Conservation (phyloP, 1,139 yeast species). For the Arxiozyma slooffiae region DNA sequence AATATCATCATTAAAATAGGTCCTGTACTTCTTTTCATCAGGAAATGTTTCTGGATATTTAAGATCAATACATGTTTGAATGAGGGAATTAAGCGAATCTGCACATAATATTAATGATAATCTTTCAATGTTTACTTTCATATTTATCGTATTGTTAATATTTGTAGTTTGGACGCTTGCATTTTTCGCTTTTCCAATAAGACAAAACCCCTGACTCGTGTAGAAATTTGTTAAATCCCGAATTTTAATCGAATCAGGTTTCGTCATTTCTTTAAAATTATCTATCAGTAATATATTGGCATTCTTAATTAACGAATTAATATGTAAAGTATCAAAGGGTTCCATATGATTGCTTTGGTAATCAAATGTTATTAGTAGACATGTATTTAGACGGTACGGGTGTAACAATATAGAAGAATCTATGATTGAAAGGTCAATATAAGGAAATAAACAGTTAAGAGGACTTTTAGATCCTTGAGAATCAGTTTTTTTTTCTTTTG, state of each 20-base stretch:
- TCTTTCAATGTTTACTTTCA: conserved; percentile 43
- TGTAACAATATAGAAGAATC: conserved; percentile 49
- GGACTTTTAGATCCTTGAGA: background rate
- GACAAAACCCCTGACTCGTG: conserved; percentile 19
- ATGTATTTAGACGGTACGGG: conserved; percentile 52
- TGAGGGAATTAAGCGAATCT: conserved; percentile 66
- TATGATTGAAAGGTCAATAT: conserved; percentile 38
- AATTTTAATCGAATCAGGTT: conserved; percentile 18
- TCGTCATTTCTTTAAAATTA: conserved; percentile 33
- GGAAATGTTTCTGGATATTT: conserved; percentile 54
- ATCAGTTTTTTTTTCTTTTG: background rate
- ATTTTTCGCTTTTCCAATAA: conserved; percentile 18
- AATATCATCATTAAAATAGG: conserved; percentile 32
- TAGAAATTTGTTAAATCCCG: conserved; percentile 11
- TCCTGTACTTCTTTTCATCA: conserved; percentile 47
- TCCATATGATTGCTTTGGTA: conserved; percentile 9
- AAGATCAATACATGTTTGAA: conserved; percentile 60
- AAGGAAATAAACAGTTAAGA: background rate
- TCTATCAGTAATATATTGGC: conserved; percentile 47
- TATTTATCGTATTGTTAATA: conserved; percentile 27
- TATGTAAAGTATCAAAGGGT: conserved; percentile 11
- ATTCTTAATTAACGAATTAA: conserved; percentile 40
- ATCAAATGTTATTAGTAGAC: conserved; percentile 44
- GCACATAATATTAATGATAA: conserved; percentile 61
- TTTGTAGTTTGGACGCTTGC: conserved; percentile 3